Base-by-base conservation (phyloP, 2,329 filamentous ascomycete species). In the Penicillium sp. region DNA sequence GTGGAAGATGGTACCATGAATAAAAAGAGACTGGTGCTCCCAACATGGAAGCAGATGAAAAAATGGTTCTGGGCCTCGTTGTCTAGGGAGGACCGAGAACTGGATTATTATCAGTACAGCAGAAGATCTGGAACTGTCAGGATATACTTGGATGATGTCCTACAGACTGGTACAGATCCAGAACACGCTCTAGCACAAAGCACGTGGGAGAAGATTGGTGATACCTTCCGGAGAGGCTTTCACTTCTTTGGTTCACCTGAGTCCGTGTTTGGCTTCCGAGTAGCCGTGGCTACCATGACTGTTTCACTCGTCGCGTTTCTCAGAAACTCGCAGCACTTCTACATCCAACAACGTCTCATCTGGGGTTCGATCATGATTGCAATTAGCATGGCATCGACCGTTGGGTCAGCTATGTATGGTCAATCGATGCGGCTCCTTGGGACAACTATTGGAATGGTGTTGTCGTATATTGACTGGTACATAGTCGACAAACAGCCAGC, bases 361-460 rank as follows among this genome's bases (percentile, higher is more conserved):
- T 51, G 48, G 48, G 48, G 48, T 37, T 51, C 48, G 34, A 51
- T 51, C 15, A 51, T 51, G 48, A 35, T 51, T 37, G 48, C 48
- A 11, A 51, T 51, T 37, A 51, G 48, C 48, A 51, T 51, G 48
- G 22, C 48, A 37, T 22, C 20, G 22, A 51, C 48, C 28, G 15
- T 35, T 17, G 48, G 48, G 20, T 51, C 48, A 22, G 48, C 28
- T 38, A 51, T 51, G 11, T 51, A 51, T 38, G 48, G 48, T 15
- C 48, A 51, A 25, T 39, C 37, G 5, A 2, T 37, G 17, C 20
- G 48, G 37, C 14, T 51, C 20, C 28, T 34, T 15, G 48, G 48
- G 17, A 51, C 48, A 14, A 17, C 15, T n/a, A 5, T 31, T 51
- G 48, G 28, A 15, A 51, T 51, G 48, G n/a, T 51, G 5, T n/a